Base-by-base conservation (phyloP, 2,329 filamentous ascomycete species). In the Fusarium citri region DNA sequence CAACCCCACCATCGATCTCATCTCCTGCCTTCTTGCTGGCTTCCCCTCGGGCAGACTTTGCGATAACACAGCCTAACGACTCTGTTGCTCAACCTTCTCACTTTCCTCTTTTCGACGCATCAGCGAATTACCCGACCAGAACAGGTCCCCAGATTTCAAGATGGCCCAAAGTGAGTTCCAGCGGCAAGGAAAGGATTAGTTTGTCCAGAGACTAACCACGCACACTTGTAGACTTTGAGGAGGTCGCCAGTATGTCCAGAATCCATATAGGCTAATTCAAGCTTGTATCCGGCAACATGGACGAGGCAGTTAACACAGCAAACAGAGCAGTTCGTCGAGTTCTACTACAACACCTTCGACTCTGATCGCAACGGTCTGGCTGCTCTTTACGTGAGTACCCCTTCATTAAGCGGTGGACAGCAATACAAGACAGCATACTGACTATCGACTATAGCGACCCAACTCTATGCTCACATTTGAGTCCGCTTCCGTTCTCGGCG, bases 391-490 rank as follows among this genome's bases (percentile, higher is more conserved):
- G 95, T 97, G 88, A 78, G 92, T 76, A 28, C 28, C 28, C n/a
- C 23, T 28, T 37, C 40, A 23, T 22, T 26, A 23, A 46, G 28
- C 28, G 41, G 28, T 30, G 16, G 34, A 12, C n/a, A 59, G 77
- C 74, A 97, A 94, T 89, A 7, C 81, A 91, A 18, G 42, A 30
- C 28, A 56, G n/a, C 14, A 40, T 34, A 53, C 68, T 70, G 26
- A 70, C 23, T 14, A 25, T 47, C 18, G n/a, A 14, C 9, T 18
- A 53, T 26, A 70, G 68, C 68, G 68, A 18, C 47, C 56, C 20
- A n/a, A 68, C 66, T 98, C 96, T 50, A 97, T 97, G 92, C 87
- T 98, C 82, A 98, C 95, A 53, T 98, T 98, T 78, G 94, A 98
- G 87, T 90, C 87, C 48, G 75, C 84, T 46, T 89, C 91, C 16